Conservation (phyloP, 2,329 filamentous ascomycete genomes). For the Tolypocladium inflatum region DNA sequence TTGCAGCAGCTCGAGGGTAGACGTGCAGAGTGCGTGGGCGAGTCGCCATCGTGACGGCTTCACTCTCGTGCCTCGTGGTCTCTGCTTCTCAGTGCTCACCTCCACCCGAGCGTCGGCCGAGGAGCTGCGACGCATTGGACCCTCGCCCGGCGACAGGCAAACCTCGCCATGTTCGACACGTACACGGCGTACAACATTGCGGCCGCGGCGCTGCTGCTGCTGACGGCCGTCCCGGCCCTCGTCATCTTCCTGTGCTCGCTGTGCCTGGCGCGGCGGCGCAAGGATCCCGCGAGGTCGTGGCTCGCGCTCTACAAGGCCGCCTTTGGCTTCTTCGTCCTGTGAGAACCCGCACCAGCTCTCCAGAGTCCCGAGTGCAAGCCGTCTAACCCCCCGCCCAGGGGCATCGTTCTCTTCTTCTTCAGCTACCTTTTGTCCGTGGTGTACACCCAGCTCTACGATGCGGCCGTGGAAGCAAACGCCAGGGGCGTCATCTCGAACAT, state of each 20-base stretch:
- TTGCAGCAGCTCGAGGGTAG: not conserved
- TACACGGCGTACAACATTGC: not conserved
- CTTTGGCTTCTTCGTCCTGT: slow-evolving; percentile 15
- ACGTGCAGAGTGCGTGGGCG: not conserved
- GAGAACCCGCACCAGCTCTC: not conserved
- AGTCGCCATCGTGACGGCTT: not conserved
- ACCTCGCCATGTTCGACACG: not conserved
- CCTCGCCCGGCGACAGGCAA: not conserved
- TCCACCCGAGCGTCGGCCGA: not conserved
- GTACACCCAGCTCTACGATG: not conserved
- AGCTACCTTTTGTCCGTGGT: not conserved
- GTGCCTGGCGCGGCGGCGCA: slow-evolving; percentile 10
- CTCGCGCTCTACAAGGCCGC: slow-evolving; percentile 14
- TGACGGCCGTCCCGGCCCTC: slow-evolving; percentile 8
- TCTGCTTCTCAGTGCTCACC: no score
- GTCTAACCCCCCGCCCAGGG: not conserved
- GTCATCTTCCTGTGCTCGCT: slow-evolving; percentile 12
- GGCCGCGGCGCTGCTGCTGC: slow-evolving; percentile 3
- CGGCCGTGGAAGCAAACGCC: not conserved
- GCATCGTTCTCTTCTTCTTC: not conserved
- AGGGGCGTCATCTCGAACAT: not conserved
- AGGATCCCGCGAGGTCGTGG: slow-evolving; percentile 14
- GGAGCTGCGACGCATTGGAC: not conserved
- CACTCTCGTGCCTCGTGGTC: not conserved
- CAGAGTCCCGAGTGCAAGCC: not conserved